phyloP scores from a whole-genome alignment of 1,284 basidiomycete genomes.

The Ganoderma lucidum region DNA sequence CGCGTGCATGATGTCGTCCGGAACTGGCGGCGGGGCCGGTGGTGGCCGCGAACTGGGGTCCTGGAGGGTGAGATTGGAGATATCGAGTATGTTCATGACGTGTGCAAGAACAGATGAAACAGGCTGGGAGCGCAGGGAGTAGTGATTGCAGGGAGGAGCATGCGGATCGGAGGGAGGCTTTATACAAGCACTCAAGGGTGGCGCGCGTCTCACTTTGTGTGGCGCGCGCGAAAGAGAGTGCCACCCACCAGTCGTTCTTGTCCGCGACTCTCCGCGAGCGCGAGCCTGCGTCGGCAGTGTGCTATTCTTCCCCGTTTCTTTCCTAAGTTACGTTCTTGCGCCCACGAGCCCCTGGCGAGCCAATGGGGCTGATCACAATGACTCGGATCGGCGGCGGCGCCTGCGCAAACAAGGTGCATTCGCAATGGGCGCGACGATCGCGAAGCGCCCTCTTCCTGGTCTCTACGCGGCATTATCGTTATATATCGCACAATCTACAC shows the following conservation, averaged over 20 bases:
- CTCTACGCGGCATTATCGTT: background rate
- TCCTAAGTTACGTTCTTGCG: background rate
- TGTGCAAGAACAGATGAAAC: conserved; percentile 17
- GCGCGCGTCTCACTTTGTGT: conserved; percentile 5
- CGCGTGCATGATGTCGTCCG: conserved; percentile 48
- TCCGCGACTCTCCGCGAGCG: background rate
- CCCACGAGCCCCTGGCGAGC: background rate
- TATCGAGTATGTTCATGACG: conserved; percentile 58
- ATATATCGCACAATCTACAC: conserved; percentile 2
- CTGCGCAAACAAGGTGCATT: background rate
- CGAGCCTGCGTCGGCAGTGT: background rate
- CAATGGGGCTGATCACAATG: background rate
- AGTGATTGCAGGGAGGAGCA: conserved; percentile 4
- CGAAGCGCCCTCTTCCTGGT: conserved; percentile 7
- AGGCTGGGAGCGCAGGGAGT: background rate
- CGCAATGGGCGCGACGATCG: conserved; percentile 5
- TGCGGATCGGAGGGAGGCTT: conserved; percentile 22
- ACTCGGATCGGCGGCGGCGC: background rate
- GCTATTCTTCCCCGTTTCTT: background rate
- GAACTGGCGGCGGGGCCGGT: conserved; percentile 33
- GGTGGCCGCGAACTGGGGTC: conserved; percentile 43
- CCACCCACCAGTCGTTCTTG: background rate
- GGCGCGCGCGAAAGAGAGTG: background rate
- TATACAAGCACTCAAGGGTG: conserved; percentile 6
- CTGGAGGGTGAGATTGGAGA: conserved; percentile 53